Evolutionary conservation across 768 basidiomycete genomes (phyloP), one percentile per base, ranked within the genome.

Genomic region (Roridomyces roridus): DNA sequence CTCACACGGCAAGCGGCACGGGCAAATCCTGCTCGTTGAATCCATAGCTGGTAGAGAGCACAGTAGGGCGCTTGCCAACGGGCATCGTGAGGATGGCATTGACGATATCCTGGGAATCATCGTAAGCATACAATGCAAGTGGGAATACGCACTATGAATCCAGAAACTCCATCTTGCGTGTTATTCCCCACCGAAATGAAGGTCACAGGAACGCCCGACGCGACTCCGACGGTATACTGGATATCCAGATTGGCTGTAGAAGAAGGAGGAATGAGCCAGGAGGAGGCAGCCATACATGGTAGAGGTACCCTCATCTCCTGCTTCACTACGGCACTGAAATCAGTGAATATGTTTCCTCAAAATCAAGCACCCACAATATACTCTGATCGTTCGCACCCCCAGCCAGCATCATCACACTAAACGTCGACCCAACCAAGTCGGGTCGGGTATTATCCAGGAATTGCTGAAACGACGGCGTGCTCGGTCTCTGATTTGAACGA

Each of bases 161-260:
- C 59, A 37, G 3, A n/a, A 2, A 56, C 41, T 11, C 26, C 54
- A 35, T 60, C 59, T 2, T 7, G 3, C 25, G 1, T 37, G 29
- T 55, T 18, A 7, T 35, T 25, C 1, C 59, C 55, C 8, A 57
- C 59, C 67, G 69, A 17, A 73, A 74, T 20, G 68, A 74, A 34
- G 71, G 74, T 56, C 67, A 73, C 60, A 57, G 74, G 64, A 70
- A 80, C 41, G 63, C 68, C 59, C 67, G 70, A 18, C 67, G 75
- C 4, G 70, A 78, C 0, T 71, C 77, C 39, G 2, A 53, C 44
- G 64, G 66, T 75, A 79, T 77, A 18, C 65, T 82, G 66, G 3
- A 84, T 67, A 63, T 83, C 83, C 5, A 84, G 72, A 59, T 76
- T 55, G 21, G 80, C 76, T 56, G 55, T 55, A 21, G 67, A 65